These are phyloP conservation scores for Arthroderma sp. DNA, from an alignment of 2,329 filamentous ascomycete species.

Conservation along the genomic window DNA sequence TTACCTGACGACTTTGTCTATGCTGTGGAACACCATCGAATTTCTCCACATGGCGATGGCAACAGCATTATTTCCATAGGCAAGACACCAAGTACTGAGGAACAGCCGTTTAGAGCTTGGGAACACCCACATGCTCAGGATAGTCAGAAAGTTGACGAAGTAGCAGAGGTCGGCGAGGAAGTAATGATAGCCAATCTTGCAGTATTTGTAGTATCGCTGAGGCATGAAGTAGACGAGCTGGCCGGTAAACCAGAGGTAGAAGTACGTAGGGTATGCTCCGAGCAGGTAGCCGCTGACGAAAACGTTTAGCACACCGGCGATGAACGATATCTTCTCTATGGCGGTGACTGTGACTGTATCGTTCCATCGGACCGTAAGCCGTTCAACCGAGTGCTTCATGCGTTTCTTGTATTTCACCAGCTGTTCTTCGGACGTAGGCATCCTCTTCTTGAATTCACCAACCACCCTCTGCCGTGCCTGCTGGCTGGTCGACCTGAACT, in stretches of 20 bases:
- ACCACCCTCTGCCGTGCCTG: constrained; percentile 80
- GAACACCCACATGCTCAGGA: constrained; percentile 80
- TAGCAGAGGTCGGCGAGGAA: constrained; percentile 96
- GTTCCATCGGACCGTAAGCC: constrained; percentile 73
- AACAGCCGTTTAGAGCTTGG: constrained; percentile 83
- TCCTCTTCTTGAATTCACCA: constrained; percentile 78
- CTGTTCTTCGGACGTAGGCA: constrained; percentile 82
- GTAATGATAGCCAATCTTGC: constrained; percentile 85
- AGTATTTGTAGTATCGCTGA: constrained; percentile 83
- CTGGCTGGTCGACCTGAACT: constrained; percentile 60
- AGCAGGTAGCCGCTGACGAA: constrained; percentile 93
- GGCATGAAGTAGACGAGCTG: constrained; percentile 95
- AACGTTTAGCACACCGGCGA: constrained; percentile 91
- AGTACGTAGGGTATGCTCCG: constrained; percentile 70
- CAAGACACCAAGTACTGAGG: constrained; percentile 81
- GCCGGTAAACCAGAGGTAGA: constrained; percentile 82
- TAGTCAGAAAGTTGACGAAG: constrained; percentile 81
- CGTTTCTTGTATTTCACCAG: constrained; percentile 78
- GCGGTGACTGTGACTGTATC: constrained; percentile 77
- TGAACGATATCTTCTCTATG: constrained; percentile 91
- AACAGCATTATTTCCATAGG: constrained; percentile 91
- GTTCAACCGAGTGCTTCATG: constrained; percentile 81
- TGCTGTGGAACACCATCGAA: constrained; percentile 92
- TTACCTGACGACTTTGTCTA: constrained; percentile 89
- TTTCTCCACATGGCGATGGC: constrained; percentile 99